These are phyloP conservation scores for Vitis hybrid DNA, from an alignment of 177 flowering plant species.

Conservation along the genomic window DNA sequence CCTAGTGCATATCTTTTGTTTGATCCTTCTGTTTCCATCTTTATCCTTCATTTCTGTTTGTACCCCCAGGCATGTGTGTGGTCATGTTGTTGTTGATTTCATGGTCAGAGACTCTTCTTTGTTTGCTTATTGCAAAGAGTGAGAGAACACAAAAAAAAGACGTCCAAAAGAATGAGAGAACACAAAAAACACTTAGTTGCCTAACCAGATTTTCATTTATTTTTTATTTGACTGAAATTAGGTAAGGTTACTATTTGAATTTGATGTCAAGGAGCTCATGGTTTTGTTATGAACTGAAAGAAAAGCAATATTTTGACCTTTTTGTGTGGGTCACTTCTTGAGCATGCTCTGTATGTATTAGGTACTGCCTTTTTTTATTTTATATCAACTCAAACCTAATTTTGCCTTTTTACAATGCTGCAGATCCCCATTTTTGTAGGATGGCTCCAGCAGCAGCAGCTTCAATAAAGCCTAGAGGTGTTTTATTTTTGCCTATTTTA, in stretches of 20 bases:
- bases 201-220: too few relatives aligned
- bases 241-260: neutral
- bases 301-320: neutral
- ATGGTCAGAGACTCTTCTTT: too few relatives aligned
- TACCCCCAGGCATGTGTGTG: too few relatives aligned
- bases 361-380: neutral
- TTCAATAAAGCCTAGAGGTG: slow-evolving; percentile 44
- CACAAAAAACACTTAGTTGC: too few relatives aligned
- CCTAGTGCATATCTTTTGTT: too few relatives aligned
- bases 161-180: too few relatives aligned
- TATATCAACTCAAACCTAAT: neutral
- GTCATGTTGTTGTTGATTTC: too few relatives aligned
- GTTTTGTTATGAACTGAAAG: slow-evolving; percentile 1
- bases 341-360: neutral
- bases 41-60: too few relatives aligned
- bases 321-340: neutral
- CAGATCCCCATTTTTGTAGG: slow-evolving; percentile 15
- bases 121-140: too few relatives aligned
- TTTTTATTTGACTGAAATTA: too few relatives aligned
- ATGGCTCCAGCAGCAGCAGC: slow-evolving; percentile 32
- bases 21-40: too few relatives aligned
- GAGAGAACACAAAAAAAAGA: too few relatives aligned
- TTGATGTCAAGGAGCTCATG: neutral
- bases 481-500: neutral
- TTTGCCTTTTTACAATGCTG: slow-evolving; percentile 1